These are phyloP conservation scores for Trypanosoma scelopori DNA, from an alignment of 208 protist species.

Conservation along the genomic window DNA sequence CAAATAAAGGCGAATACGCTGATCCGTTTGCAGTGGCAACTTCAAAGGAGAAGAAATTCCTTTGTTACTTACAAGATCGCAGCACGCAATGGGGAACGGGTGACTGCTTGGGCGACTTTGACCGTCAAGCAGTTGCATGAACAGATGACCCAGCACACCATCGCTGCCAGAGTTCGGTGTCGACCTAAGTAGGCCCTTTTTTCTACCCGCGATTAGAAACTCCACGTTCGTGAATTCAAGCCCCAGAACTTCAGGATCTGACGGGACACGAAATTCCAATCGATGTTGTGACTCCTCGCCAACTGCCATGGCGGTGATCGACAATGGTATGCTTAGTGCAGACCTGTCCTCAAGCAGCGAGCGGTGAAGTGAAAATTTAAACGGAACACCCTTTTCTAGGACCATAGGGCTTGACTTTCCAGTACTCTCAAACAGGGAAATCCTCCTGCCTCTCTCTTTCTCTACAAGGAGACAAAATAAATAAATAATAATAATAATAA, in stretches of 20 bases:
- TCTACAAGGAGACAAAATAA: not conserved
- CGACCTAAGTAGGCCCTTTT: no score
- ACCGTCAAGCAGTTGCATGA: slow-evolving; percentile 44
- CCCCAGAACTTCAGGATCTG: slow-evolving; percentile 11
- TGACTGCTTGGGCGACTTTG: slow-evolving; percentile 32
- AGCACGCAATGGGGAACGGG: slow-evolving; percentile 35
- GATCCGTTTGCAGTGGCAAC: slow-evolving; percentile 29
- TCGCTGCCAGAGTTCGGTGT: not conserved
- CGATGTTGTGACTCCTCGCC: slow-evolving; percentile 25
- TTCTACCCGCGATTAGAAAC: slow-evolving; percentile 10
- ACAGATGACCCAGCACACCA: slow-evolving; percentile 20
- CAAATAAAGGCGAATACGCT: slow-evolving; percentile 35
- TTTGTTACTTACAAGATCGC: slow-evolving; percentile 12
- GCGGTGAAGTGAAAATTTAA: slow-evolving; percentile 35
- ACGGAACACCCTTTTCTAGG: slow-evolving; percentile 27
- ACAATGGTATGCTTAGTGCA: slow-evolving; percentile 18
- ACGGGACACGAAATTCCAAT: slow-evolving; percentile 29
- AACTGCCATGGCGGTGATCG: slow-evolving; percentile 15
- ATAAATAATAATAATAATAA: slow-evolving; percentile 25
- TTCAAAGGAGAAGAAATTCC: slow-evolving; percentile 22
- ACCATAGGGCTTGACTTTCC: slow-evolving; percentile 9
- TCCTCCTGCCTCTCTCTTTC: not conserved
- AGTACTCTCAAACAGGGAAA: not conserved
- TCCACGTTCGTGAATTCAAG: slow-evolving; percentile 29
- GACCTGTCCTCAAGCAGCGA: slow-evolving; percentile 10